These are phyloP conservation scores for Rubia peregrina DNA, from an alignment of 305 asterid species.

Conservation along the genomic window DNA sequence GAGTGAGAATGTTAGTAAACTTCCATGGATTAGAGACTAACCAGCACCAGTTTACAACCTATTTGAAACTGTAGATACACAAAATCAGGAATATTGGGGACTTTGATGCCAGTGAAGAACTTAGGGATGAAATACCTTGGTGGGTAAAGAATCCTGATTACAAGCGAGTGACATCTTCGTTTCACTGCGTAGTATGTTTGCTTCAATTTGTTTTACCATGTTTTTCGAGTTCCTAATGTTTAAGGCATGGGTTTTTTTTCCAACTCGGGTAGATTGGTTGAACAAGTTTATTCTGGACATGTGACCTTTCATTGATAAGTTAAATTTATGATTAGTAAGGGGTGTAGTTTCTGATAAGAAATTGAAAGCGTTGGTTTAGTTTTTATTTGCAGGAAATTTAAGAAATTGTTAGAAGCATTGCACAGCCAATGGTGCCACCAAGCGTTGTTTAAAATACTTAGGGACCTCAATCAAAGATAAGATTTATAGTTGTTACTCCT, in stretches of 20 bases:
- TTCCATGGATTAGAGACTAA: background rate
- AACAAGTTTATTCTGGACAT: constrained; percentile 52
- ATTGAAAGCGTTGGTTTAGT: constrained; percentile 8
- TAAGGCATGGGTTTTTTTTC: constrained; percentile 7
- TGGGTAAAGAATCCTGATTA: constrained; percentile 90
- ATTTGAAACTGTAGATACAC: constrained; percentile 39
- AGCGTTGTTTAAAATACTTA: too few species aligned
- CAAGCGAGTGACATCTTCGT: constrained; percentile 51
- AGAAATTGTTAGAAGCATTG: constrained; percentile 48
- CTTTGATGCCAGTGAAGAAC: constrained; percentile 43
- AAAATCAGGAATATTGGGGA: constrained; percentile 40
- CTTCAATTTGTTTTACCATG: background rate
- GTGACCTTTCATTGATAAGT: constrained; percentile 92
- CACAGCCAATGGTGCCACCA: constrained; percentile 38
- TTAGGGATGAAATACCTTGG: constrained; percentile 66
- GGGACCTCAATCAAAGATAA: too few species aligned
- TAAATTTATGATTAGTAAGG: constrained; percentile 17
- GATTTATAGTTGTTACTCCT: too few species aligned
- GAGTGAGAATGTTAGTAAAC: background rate
- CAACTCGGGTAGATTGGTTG: constrained; percentile 75
- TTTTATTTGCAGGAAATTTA: constrained; percentile 52
- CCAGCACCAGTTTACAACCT: background rate
- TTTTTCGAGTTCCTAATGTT: background rate
- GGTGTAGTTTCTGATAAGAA: background rate
- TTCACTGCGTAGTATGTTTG: background rate